A percentile compares a stretch with the other conserved stretches of the same genome.
Evolutionary conservation across 2,329 filamentous ascomycete species (phyloP).

Genomic region (Neobulgaria alba): DNA sequence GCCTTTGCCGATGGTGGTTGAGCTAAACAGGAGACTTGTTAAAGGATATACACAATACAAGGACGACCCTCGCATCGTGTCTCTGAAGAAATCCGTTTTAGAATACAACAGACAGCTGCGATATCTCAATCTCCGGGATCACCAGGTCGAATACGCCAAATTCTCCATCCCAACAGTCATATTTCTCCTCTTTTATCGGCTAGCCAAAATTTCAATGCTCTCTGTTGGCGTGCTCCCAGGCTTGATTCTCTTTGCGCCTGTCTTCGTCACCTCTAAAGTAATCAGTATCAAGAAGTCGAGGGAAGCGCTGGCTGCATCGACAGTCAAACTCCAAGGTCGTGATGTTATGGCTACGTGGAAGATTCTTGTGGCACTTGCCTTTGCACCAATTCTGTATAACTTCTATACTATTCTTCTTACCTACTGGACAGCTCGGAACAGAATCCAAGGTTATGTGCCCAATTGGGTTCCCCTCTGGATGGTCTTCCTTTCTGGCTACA

Average conservation of each 20-base stretch:
- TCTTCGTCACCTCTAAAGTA: slow-evolving; percentile 75
- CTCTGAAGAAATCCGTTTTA: slow-evolving; percentile 65
- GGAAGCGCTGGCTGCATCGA: slow-evolving; percentile 75
- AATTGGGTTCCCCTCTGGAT: slow-evolving; percentile 71
- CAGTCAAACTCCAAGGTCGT: slow-evolving; percentile 78
- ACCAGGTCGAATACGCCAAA: slow-evolving; percentile 87
- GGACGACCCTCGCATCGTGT: slow-evolving; percentile 74
- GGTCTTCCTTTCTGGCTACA: slow-evolving; percentile 64
- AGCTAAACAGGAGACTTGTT: slow-evolving; percentile 84
- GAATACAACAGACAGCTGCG: slow-evolving; percentile 82
- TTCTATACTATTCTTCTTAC: slow-evolving; percentile 69
- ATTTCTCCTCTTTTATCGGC: slow-evolving; percentile 68
- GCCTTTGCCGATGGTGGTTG: slow-evolving; percentile 83
- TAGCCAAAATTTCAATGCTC: slow-evolving; percentile 68
- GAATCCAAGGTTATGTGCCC: slow-evolving; percentile 74
- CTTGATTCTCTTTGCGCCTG: slow-evolving; percentile 75
- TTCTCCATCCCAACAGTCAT: slow-evolving; percentile 72
- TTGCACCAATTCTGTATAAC: slow-evolving; percentile 75
- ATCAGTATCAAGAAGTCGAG: slow-evolving; percentile 77
- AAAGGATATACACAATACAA: slow-evolving; percentile 91
- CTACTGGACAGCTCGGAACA: slow-evolving; percentile 71
- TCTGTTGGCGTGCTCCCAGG: slow-evolving; percentile 79
- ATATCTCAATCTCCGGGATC: slow-evolving; percentile 80
- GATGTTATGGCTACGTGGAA: slow-evolving; percentile 96
- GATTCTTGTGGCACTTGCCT: slow-evolving; percentile 40